These are phyloP conservation scores for Andrographis paniculata DNA, from an alignment of 305 asterid genomes.

Conservation along the genomic window DNA sequence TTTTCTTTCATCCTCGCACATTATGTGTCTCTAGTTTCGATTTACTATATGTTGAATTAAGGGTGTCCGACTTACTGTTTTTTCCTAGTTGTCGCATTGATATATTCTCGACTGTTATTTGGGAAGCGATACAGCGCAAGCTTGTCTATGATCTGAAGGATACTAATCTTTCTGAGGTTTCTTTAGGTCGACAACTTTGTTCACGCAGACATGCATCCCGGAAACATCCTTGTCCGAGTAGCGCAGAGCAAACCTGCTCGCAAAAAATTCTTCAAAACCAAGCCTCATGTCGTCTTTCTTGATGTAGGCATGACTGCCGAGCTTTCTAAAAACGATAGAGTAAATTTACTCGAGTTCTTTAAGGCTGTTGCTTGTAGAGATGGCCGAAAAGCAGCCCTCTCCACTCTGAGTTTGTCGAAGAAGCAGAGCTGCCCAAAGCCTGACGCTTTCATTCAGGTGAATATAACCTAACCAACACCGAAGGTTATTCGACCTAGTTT, in stretches of 20 bases:
- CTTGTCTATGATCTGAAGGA: constrained; percentile 7
- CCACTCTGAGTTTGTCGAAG: constrained; percentile 70
- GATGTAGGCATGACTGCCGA: constrained; percentile 99
- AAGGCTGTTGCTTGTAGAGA: constrained; percentile 91
- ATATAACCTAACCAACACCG: too few species aligned
- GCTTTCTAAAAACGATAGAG: constrained; percentile 66
- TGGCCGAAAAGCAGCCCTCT: constrained; percentile 80
- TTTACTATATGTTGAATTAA: constrained; percentile 1
- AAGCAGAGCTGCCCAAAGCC: constrained; percentile 93
- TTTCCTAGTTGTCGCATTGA: not conserved
- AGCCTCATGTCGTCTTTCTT: constrained; percentile 86
- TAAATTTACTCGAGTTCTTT: constrained; percentile 76
- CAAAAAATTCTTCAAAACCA: constrained; percentile 64
- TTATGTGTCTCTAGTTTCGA: not conserved
- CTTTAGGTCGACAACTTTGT: constrained; percentile 88
- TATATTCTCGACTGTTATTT: not conserved
- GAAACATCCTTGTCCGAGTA: constrained; percentile 91
- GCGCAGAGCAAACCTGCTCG: constrained; percentile 41
- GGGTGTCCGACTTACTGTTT: too few species aligned
- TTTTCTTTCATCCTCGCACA: constrained; percentile 4
- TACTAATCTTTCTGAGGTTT: constrained; percentile 12
- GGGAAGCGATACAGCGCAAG: constrained; percentile 8
- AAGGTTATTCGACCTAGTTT: too few species aligned
- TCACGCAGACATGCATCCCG: constrained; percentile 99
- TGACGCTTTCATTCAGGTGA: constrained; percentile 72